A percentile compares a stretch with the other conserved stretches of the same genome.
Evolutionary conservation across 2,329 filamentous ascomycete genomes (phyloP).

Genomic region (Hymenoscyphus salicellus): DNA sequence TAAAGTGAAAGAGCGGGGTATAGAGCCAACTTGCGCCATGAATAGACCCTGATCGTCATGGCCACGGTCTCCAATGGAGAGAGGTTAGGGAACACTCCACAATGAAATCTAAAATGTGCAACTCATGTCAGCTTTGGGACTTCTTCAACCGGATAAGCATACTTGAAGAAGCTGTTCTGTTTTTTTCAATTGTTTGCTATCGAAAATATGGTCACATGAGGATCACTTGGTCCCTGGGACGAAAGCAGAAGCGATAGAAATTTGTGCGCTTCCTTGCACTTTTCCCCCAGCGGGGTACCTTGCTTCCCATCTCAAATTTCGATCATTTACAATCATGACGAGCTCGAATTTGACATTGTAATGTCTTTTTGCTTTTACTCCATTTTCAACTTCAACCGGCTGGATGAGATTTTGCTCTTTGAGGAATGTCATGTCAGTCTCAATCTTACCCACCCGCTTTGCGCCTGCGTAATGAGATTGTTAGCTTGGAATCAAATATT

Average conservation of each 20-base stretch:
- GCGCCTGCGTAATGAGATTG: constrained; percentile 3
- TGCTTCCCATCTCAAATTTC: constrained; percentile 23
- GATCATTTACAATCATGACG: constrained; percentile 20
- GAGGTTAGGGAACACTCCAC: too few species aligned
- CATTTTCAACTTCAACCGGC: constrained; percentile 3
- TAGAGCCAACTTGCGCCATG: too few species aligned
- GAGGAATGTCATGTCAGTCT: constrained; percentile 21
- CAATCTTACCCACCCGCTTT: constrained; percentile 15
- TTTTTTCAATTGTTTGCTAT: neutral
- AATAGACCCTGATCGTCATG: too few species aligned
- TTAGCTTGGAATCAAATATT: neutral
- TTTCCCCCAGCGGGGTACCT: constrained; percentile 17
- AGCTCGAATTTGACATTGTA: constrained; percentile 23
- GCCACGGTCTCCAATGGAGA: too few species aligned
- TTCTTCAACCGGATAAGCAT: too few species aligned
- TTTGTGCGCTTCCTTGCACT: constrained; percentile 13
- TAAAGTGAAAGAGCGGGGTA: too few species aligned
- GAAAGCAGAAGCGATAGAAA: constrained; percentile 24
- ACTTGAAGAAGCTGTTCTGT: neutral
- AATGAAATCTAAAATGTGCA: too few species aligned
- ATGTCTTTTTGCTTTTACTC: constrained; percentile 1
- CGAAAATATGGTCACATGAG: neutral
- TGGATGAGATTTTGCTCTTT: constrained; percentile 7
- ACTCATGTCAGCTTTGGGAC: too few species aligned
- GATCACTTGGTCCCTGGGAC: constrained; percentile 15